Evolutionary conservation across 768 basidiomycete genomes (phyloP).

Genomic region (Phanerochaete sordida): DNA sequence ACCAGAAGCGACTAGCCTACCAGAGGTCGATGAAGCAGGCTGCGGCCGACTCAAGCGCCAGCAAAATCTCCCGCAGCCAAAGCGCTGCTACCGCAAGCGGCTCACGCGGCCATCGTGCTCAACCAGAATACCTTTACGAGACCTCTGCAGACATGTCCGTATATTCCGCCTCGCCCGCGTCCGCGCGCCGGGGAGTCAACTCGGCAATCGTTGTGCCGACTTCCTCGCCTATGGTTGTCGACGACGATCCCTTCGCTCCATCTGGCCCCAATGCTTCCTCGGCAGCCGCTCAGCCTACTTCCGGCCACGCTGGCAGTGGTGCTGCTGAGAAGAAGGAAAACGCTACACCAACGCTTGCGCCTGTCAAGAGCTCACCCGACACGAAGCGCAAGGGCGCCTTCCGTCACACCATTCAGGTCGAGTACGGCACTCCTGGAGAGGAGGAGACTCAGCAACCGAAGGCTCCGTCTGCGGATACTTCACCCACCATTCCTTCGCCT

Average conservation of each 20-base stretch:
- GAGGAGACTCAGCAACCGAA: slow-evolving; percentile 15
- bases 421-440: slow-evolving; percentile 71
- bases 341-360: slow-evolving; percentile 16
- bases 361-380: slow-evolving; percentile 39
- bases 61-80: slow-evolving; percentile 33
- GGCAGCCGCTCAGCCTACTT: slow-evolving; percentile 7
- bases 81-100: slow-evolving; percentile 18
- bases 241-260: slow-evolving; percentile 75
- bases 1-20: slow-evolving; percentile 77
- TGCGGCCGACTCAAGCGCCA: slow-evolving; percentile 47
- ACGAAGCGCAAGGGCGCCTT: slow-evolving; percentile 46
- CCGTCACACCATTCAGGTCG: slow-evolving; percentile 95
- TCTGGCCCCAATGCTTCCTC: slow-evolving; percentile 24
- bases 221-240: slow-evolving; percentile 34
- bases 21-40: slow-evolving; percentile 73
- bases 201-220: slow-evolving; percentile 46
- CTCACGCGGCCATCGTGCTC: slow-evolving; percentile 44
- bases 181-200: slow-evolving; percentile 35
- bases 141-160: slow-evolving; percentile 60
- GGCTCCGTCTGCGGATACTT: neutral
- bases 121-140: slow-evolving; percentile 75
- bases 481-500: neutral
- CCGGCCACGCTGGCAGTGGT: slow-evolving; percentile 5
- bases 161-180: slow-evolving; percentile 34
- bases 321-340: slow-evolving; percentile 15